phyloP scores from a whole-genome alignment of 1,139 yeast genomes.

The Hansenula lynferdii region DNA sequence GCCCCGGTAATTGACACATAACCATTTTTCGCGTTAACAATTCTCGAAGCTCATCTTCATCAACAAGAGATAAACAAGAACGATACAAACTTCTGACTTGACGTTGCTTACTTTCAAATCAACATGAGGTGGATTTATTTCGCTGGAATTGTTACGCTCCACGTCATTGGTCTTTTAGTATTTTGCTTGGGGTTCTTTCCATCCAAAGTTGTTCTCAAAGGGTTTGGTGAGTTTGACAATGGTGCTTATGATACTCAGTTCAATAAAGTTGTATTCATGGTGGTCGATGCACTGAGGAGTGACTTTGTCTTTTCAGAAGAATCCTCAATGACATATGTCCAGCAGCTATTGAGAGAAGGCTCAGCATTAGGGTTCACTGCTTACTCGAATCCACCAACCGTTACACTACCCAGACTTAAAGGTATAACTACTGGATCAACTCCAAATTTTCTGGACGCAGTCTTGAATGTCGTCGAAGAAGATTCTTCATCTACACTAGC shows the following conservation, averaged over 20 bases:
- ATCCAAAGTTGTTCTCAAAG: slow-evolving; percentile 67
- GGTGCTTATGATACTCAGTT: slow-evolving; percentile 44
- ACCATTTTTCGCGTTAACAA: neutral
- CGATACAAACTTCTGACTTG: no score
- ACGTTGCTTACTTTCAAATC: no score
- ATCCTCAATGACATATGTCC: slow-evolving; percentile 64
- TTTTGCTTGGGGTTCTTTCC: slow-evolving; percentile 90
- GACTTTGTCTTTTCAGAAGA: slow-evolving; percentile 73
- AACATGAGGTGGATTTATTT: neutral
- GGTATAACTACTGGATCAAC: slow-evolving; percentile 82
- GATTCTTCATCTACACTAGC: slow-evolving; percentile 73
- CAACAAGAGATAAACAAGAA: no score
- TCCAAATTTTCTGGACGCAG: slow-evolving; percentile 79
- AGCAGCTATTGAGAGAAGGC: slow-evolving; percentile 58
- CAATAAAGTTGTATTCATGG: slow-evolving; percentile 69
- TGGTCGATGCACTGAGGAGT: slow-evolving; percentile 88
- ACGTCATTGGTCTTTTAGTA: slow-evolving; percentile 31
- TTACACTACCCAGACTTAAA: slow-evolving; percentile 71
- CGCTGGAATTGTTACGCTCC: slow-evolving; percentile 5
- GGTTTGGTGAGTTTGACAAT: slow-evolving; percentile 30
- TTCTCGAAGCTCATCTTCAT: no score
- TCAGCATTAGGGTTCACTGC: slow-evolving; percentile 87
- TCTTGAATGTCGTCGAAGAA: slow-evolving; percentile 88
- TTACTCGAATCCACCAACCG: slow-evolving; percentile 83
- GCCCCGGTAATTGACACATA: no score